A percentile compares a stretch with the other conserved stretches of the same genome.
These are phyloP conservation scores for Chlorencoelia australis DNA, from an alignment of 2,329 filamentous ascomycete genomes.

Conservation along the genomic window DNA sequence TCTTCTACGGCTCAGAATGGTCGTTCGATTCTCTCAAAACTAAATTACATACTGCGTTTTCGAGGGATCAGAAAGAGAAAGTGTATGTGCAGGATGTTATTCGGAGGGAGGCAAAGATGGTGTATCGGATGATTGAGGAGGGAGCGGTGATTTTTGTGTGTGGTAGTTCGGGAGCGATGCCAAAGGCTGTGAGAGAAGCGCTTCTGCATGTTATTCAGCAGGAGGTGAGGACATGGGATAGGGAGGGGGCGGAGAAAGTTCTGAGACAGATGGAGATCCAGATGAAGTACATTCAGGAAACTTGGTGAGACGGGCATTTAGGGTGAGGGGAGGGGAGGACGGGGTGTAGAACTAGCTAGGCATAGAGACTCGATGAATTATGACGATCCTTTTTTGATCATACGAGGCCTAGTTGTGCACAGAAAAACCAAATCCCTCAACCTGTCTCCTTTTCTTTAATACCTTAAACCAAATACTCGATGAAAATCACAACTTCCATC, in stretches of 20 bases:
- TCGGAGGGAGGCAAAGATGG: conserved; percentile 20
- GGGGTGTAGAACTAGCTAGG: background rate
- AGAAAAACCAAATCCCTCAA: background rate
- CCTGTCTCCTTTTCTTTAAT: too few species aligned
- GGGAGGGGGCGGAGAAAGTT: conserved; percentile 44
- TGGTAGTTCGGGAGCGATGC: conserved; percentile 57
- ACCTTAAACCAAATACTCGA: too few species aligned
- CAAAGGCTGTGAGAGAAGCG: conserved; percentile 56
- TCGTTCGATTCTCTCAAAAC: too few species aligned
- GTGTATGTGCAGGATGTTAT: conserved; percentile 51
- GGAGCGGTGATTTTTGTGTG: conserved; percentile 47
- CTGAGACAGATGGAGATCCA: conserved; percentile 48
- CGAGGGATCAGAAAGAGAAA: conserved; percentile 54
- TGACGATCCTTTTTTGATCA: background rate
- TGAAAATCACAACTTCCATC: background rate
- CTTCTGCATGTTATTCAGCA: conserved; percentile 48
- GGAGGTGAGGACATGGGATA: conserved; percentile 22
- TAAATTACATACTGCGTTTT: conserved; percentile 57
- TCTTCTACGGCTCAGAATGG: conserved; percentile 77
- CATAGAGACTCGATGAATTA: background rate
- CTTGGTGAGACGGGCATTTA: conserved; percentile 40
- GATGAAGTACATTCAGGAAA: conserved; percentile 58
- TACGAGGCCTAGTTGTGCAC: background rate
- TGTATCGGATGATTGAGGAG: conserved; percentile 39
- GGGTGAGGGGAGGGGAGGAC: too few species aligned